phyloP scores from a whole-genome alignment of 2,329 filamentous ascomycete genomes.

The Xylaria sp. region DNA sequence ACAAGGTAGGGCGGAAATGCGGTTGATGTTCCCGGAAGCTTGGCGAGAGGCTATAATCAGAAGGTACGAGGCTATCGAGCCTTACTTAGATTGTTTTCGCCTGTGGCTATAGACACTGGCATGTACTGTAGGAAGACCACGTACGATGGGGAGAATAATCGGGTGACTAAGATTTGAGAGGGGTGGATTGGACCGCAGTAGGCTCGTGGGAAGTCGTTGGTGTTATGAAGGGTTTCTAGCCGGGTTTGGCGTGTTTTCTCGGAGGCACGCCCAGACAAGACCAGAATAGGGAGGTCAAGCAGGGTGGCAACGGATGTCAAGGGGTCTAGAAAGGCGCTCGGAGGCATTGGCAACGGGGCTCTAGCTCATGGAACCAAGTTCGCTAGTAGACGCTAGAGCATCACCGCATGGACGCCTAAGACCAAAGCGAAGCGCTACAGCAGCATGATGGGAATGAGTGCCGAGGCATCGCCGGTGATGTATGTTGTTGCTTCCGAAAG shows the following conservation, averaged over 20 bases:
- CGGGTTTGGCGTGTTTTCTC: conserved; percentile 41
- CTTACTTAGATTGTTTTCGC: conserved; percentile 10
- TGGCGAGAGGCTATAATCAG: conserved; percentile 10
- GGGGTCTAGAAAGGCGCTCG: conserved; percentile 27
- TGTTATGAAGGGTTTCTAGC: conserved; percentile 39
- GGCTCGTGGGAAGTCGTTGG: conserved; percentile 27
- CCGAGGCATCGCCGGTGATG: conserved; percentile 13
- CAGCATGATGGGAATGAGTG: not conserved
- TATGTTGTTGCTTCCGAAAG: conserved; percentile 14
- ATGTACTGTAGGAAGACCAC: conserved; percentile 9
- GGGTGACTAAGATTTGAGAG: conserved; percentile 19
- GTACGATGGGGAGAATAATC: conserved; percentile 17
- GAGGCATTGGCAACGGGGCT: conserved; percentile 29
- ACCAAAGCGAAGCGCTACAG: conserved; percentile 14
- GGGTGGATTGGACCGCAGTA: conserved; percentile 4
- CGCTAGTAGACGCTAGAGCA: conserved; percentile 17
- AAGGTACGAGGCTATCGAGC: conserved; percentile 24
- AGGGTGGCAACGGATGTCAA: conserved; percentile 35
- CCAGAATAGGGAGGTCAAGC: conserved; percentile 44
- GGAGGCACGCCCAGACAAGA: conserved; percentile 39
- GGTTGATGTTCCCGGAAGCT: conserved; percentile 31
- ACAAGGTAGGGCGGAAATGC: conserved; percentile 29
- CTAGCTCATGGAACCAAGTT: conserved; percentile 31
- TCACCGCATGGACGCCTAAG: not conserved
- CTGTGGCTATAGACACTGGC: not conserved